Conservation (phyloP, 805 yeast genomes). For the Starmerella bacillaris region DNA sequence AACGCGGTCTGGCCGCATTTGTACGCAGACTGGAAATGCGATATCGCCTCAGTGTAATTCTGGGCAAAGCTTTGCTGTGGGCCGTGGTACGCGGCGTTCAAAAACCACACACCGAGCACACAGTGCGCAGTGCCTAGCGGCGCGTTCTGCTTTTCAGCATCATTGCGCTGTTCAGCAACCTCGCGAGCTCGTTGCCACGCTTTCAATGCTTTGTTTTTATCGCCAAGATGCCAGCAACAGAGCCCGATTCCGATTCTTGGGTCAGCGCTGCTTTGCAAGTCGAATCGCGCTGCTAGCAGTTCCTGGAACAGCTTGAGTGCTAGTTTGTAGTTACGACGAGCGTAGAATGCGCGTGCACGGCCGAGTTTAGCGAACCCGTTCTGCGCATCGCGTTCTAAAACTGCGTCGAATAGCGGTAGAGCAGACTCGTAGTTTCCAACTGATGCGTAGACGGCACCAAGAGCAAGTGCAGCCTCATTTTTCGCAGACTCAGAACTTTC, state of each 20-base stretch:
- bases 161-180: slow-evolving; percentile 34
- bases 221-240: slow-evolving; percentile 79
- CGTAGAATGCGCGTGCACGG: slow-evolving; percentile 63
- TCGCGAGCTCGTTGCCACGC: slow-evolving; percentile 74
- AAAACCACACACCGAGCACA: slow-evolving; percentile 46
- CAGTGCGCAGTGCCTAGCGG: slow-evolving; percentile 36
- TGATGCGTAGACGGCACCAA: slow-evolving; percentile 45
- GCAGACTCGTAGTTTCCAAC: slow-evolving; percentile 55
- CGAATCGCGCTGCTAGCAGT: slow-evolving; percentile 55
- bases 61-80: slow-evolving; percentile 40
- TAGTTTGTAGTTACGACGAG: slow-evolving; percentile 49
- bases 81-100: slow-evolving; percentile 44
- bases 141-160: slow-evolving; percentile 22
- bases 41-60: slow-evolving; percentile 42
- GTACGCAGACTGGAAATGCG: slow-evolving; percentile 26
- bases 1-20: slow-evolving; percentile 31
- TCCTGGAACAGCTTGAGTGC: slow-evolving; percentile 76
- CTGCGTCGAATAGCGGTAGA: slow-evolving; percentile 44
- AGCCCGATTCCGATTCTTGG: slow-evolving; percentile 76
- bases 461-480: slow-evolving; percentile 43
- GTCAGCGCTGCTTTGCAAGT: slow-evolving; percentile 23
- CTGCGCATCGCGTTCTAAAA: slow-evolving; percentile 29
- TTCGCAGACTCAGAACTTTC: slow-evolving; percentile 21
- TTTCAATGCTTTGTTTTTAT: slow-evolving; percentile 50
- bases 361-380: slow-evolving; percentile 66